Evolutionary conservation across 192 early-diverging fungal species (phyloP).

Genomic region (Gamsiella multidivaricata): DNA sequence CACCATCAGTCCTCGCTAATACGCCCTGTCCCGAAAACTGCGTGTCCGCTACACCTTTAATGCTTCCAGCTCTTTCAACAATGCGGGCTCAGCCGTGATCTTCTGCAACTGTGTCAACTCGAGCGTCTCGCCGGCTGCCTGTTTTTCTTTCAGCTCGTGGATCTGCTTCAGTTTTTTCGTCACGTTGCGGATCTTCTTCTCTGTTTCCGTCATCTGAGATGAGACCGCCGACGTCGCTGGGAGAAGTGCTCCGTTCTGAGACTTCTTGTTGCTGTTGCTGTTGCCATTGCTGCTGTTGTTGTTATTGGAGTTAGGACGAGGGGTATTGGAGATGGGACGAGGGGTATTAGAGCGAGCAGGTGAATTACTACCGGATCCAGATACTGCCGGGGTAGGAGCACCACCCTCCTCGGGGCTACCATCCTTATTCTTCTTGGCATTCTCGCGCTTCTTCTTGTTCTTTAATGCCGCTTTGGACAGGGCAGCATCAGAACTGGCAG

Average conservation of each 20-base stretch:
- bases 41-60: slow-evolving; percentile 42
- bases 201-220: slow-evolving; percentile 67
- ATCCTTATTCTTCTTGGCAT: slow-evolving; percentile 66
- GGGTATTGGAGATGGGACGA: slow-evolving; percentile 22
- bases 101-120: slow-evolving; percentile 88
- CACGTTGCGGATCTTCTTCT: slow-evolving; percentile 88
- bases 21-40: too few species aligned
- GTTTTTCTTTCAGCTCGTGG: slow-evolving; percentile 81
- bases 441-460: slow-evolving; percentile 81
- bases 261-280: slow-evolving; percentile 30
- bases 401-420: slow-evolving; percentile 49
- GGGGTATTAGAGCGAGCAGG: slow-evolving; percentile 41
- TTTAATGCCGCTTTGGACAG: slow-evolving; percentile 69
- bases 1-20: too few species aligned
- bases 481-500: slow-evolving; percentile 31
- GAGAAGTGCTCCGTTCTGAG: slow-evolving; percentile 36
- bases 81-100: slow-evolving; percentile 65
- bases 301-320: slow-evolving; percentile 23
- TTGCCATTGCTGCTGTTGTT: neutral
- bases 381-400: slow-evolving; percentile 6
- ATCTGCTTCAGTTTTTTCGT: slow-evolving; percentile 96
- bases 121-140: slow-evolving; percentile 79
- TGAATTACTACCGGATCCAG: slow-evolving; percentile 33
- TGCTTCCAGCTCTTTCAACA: slow-evolving; percentile 68
- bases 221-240: neutral